Conservation (phyloP, 2,329 filamentous ascomycete genomes). For the Aureobasidium sp. region DNA sequence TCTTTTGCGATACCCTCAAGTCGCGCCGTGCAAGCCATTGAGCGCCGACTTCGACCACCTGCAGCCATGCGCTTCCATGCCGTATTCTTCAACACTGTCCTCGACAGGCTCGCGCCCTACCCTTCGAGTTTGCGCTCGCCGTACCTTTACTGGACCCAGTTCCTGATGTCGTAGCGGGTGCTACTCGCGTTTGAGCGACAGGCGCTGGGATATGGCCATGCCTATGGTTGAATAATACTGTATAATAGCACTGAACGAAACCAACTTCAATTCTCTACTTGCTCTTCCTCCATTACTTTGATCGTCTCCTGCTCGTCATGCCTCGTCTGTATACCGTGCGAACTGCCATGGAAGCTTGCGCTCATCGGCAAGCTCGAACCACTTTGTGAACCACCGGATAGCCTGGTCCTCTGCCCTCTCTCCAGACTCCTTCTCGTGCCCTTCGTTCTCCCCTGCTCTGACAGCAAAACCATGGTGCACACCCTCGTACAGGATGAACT, state of each 20-base stretch:
- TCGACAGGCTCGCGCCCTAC: not conserved
- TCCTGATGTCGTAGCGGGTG: not conserved
- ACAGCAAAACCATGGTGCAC: constrained; percentile 34
- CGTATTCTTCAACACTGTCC: not conserved
- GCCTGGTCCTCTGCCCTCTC: constrained; percentile 34
- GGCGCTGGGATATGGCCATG: not conserved
- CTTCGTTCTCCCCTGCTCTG: constrained; percentile 29
- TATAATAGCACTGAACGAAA: constrained; percentile 9
- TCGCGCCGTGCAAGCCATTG: constrained; percentile 11
- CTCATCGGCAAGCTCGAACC: constrained; percentile 22
- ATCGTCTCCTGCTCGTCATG: not conserved
- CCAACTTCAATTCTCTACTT: not conserved
- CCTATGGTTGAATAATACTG: constrained; percentile 10
- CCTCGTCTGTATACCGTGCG: not conserved
- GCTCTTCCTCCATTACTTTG: no score
- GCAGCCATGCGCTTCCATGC: not conserved
- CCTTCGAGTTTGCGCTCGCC: not conserved
- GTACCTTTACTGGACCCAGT: not conserved
- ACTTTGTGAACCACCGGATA: constrained; percentile 31
- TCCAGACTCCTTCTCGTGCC: constrained; percentile 27
- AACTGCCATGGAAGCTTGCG: not conserved
- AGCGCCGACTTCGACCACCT: not conserved
- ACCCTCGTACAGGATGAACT: constrained; percentile 33
- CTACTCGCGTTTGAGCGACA: not conserved
- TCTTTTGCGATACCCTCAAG: constrained; percentile 29